Evolutionary conservation across 1,284 basidiomycete genomes (phyloP).

Genomic region (Boletus coffeatus): DNA sequence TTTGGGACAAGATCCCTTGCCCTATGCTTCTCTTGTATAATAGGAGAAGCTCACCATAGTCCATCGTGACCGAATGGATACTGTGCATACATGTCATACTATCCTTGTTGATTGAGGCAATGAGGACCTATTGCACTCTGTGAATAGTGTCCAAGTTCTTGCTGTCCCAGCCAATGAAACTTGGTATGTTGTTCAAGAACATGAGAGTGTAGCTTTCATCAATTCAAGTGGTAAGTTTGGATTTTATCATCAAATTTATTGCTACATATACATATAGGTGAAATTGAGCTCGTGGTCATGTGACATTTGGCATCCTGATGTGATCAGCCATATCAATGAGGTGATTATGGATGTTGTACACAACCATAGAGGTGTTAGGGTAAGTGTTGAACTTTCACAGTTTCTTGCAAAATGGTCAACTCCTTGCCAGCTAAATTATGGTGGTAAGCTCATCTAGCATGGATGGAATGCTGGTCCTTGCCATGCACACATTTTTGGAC

Average conservation of each 20-base stretch:
- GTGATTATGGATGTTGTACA: neutral
- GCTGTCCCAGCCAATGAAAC: neutral
- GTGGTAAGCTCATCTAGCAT: neutral
- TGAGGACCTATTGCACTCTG: neutral
- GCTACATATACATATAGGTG: neutral
- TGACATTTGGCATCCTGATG: neutral
- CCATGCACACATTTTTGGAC: neutral
- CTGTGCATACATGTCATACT: no score
- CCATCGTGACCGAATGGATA: no score
- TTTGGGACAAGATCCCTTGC: no score
- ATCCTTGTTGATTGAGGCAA: neutral
- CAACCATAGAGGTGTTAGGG: neutral
- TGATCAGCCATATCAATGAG: neutral
- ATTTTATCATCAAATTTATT: neutral
- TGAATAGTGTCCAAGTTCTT: neutral
- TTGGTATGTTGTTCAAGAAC: neutral
- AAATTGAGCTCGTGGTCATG: neutral
- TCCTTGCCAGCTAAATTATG: neutral
- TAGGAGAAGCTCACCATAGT: no score
- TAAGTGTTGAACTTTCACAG: neutral
- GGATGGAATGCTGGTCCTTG: neutral
- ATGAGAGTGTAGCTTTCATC: neutral
- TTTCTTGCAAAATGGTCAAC: neutral
- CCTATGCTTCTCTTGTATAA: no score
- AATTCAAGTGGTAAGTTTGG: neutral